Base-by-base conservation (phyloP, 2,329 filamentous ascomycete species). In the Aspergillus melleus region DNA sequence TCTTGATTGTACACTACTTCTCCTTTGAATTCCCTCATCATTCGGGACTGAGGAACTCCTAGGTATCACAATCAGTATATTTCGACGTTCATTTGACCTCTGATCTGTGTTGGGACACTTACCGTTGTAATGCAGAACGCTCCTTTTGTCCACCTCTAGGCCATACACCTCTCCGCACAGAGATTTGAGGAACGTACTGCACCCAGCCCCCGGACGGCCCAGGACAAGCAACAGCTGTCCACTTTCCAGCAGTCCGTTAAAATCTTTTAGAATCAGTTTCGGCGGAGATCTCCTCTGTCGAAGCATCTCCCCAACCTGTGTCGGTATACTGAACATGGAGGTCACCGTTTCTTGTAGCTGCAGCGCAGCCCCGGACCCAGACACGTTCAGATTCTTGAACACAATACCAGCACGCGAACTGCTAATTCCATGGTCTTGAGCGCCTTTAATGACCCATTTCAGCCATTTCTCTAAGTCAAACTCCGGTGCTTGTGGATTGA, bases 171-270 rank as follows among this genome's bases (percentile, higher is more conserved):
- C 90, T 63, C 91, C 91, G 11, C 90, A 85, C 64, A 95, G 84
- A 0, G 90, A 90, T 80, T 95, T 95, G 60, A 96, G 81, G 62
- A 95, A 86, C 2, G 91, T 95, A 46, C 89, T 91, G 76, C 91
- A 96, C 52, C 76, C 76, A 10, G 72, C 68, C 14, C 77, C 77
- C 2, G 77, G 77, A 12, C 74, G 77, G 2, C 82, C 82, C 0
- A 84, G 74, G 0, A 84, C 82, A 12, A 83, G 72, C 56, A 84
- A 71, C 68, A 84, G 76, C 70, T 84, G 82, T 32, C 82, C 81
- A 52, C 75, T 76, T 22, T 76, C 76, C 11, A 90, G 14, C 4
- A 55, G 20, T 0, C 87, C 87, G 63, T 89, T 81, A 60, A 89
- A 88, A 56, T 79, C 74, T 51, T 80, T 78, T 3, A 89, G 75